phyloP scores from a whole-genome alignment of 108 stramenopile species.

The Schizochytrium sp. region DNA sequence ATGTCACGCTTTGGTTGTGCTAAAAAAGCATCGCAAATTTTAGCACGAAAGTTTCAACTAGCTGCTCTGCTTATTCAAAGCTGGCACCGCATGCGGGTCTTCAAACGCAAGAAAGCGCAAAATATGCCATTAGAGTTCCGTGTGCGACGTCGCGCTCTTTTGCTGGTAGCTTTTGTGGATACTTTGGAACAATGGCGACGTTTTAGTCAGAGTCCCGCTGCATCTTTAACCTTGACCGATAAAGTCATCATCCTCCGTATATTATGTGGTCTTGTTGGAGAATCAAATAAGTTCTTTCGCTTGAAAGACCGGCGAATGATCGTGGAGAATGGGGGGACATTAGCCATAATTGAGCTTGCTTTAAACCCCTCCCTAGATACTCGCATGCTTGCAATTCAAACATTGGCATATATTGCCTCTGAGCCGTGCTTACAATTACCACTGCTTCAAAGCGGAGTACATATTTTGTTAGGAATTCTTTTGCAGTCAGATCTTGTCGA shows the following conservation, averaged over 20 bases:
- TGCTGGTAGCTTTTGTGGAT: not conserved
- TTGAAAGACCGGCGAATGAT: constrained; percentile 39
- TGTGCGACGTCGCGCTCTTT: not conserved
- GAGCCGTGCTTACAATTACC: not conserved
- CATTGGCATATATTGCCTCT: not conserved
- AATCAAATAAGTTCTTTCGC: constrained; percentile 2
- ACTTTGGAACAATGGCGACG: not conserved
- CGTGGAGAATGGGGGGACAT: not conserved
- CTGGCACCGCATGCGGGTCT: not conserved
- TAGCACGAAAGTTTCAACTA: constrained; percentile 18
- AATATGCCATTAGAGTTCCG: constrained; percentile 11
- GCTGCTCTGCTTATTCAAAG: constrained; percentile 41
- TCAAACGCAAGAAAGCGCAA: not conserved
- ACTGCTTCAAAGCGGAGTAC: not conserved
- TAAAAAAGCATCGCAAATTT: constrained; percentile 24
- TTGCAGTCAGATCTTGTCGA: constrained; percentile 47
- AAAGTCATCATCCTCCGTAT: not conserved
- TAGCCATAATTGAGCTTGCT: not conserved
- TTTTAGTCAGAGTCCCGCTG: not conserved
- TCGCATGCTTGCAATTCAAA: not conserved
- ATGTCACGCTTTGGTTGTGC: constrained; percentile 49
- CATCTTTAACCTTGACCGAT: not conserved
- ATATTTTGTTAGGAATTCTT: not conserved
- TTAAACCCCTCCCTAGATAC: not conserved
- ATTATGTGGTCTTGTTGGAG: not conserved